phyloP scores from a whole-genome alignment of 305 asterid genomes.

The Fraxinus sp. region DNA sequence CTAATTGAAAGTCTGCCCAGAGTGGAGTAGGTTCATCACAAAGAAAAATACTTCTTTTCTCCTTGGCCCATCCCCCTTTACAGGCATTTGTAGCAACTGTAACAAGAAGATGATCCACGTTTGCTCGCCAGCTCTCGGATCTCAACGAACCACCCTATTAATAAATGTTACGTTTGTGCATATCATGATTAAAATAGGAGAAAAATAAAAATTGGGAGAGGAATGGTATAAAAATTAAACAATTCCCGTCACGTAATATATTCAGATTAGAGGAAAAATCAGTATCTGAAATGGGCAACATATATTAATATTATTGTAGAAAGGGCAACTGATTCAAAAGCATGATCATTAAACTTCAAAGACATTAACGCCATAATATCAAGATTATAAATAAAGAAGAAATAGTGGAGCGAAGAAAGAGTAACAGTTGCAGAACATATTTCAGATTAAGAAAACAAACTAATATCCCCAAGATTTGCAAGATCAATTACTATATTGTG shows the following conservation, averaged over 20 bases:
- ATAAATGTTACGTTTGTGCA: slow-evolving; percentile 9
- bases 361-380: background rate
- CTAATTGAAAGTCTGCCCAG: too few species aligned
- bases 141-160: slow-evolving; percentile 59
- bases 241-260: too few species aligned
- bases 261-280: too few species aligned
- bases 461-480: background rate
- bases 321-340: too few species aligned
- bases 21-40: slow-evolving; percentile 27
- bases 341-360: too few species aligned
- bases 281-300: too few species aligned
- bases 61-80: slow-evolving; percentile 55
- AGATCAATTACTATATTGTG: background rate
- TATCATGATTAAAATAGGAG: background rate
- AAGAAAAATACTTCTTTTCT: slow-evolving; percentile 32
- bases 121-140: slow-evolving; percentile 66
- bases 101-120: slow-evolving; percentile 61
- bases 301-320: background rate
- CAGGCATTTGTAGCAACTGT: slow-evolving; percentile 64
- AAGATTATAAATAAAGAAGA: background rate
- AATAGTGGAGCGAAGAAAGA: background rate
- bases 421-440: background rate
- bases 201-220: background rate
- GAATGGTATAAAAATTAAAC: background rate
- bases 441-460: background rate